phyloP scores from a whole-genome alignment of 1,284 basidiomycete species.

The Naganishia cerealis region DNA sequence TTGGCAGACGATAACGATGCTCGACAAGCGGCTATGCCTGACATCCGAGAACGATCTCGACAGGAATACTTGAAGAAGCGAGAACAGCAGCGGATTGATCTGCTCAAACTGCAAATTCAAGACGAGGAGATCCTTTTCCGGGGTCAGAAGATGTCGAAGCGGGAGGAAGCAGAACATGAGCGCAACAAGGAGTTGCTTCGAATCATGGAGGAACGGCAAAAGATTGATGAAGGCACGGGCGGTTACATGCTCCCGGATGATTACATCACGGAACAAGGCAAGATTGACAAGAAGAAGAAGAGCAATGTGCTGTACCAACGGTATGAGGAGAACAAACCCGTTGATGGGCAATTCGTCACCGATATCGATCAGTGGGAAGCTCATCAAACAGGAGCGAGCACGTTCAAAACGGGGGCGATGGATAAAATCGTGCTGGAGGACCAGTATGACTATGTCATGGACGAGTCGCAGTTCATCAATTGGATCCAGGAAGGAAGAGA shows the following conservation, averaged over 20 bases:
- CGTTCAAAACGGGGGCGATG: conserved; percentile 82
- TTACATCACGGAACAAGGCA: conserved; percentile 98
- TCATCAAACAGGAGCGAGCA: conserved; percentile 83
- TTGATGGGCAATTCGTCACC: conserved; percentile 84
- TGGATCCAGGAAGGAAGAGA: conserved; percentile 84
- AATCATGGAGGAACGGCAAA: conserved; percentile 88
- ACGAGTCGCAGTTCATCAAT: conserved; percentile 93
- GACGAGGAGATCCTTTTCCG: conserved; percentile 86
- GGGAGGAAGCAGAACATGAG: conserved; percentile 77
- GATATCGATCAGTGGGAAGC: conserved; percentile 97
- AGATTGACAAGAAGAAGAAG: conserved; percentile 95
- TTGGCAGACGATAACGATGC: conserved; percentile 82
- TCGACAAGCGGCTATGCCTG: conserved; percentile 74
- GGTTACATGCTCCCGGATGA: conserved; percentile 94
- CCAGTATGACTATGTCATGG: conserved; percentile 93
- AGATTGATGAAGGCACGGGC: conserved; percentile 89
- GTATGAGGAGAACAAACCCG: conserved; percentile 75
- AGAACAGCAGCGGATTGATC: conserved; percentile 91
- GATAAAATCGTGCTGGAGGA: conserved; percentile 76
- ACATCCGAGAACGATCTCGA: conserved; percentile 77
- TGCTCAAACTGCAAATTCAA: conserved; percentile 85
- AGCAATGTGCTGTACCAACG: conserved; percentile 89
- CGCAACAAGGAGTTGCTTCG: conserved; percentile 88
- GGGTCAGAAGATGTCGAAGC: conserved; percentile 77
- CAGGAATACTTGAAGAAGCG: conserved; percentile 95